These are phyloP conservation scores for Daldinia decipiens DNA, from an alignment of 495 filamentous ascomycete species.

Conservation along the genomic window DNA sequence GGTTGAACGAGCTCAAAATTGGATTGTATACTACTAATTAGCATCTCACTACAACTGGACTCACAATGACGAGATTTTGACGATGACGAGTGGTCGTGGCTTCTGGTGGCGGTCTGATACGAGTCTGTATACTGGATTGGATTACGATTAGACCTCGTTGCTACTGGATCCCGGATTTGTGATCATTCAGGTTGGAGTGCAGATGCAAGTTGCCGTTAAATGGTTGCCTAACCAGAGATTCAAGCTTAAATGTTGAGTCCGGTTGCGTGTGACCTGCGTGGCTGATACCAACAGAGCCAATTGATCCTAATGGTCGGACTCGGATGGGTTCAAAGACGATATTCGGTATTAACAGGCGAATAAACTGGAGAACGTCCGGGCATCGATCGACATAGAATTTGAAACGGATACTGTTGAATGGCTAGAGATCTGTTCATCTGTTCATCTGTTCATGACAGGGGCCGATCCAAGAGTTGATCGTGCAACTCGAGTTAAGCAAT, in stretches of 20 bases:
- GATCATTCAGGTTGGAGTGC: background rate
- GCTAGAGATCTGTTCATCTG: slow-evolving; percentile 15
- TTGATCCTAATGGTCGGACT: background rate
- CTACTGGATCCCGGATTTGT: background rate
- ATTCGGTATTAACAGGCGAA: background rate
- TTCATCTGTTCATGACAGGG: slow-evolving; percentile 8
- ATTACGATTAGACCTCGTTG: background rate
- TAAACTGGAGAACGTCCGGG: slow-evolving; percentile 15
- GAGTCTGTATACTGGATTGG: background rate
- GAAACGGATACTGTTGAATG: slow-evolving; percentile 28
- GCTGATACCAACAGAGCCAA: background rate
- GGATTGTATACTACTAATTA: background rate
- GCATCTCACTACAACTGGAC: background rate
- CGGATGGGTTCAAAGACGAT: slow-evolving; percentile 2
- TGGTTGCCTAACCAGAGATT: background rate
- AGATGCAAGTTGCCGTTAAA: background rate
- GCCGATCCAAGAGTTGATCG: slow-evolving; percentile 22
- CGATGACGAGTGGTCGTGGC: background rate
- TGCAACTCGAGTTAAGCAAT: slow-evolving; percentile 18
- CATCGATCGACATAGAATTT: slow-evolving; percentile 31
- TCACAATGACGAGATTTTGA: background rate
- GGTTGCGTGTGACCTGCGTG: background rate
- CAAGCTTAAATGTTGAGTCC: slow-evolving; percentile 6
- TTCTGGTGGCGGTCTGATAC: slow-evolving; percentile 1
- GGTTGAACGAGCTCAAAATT: background rate